Evolutionary conservation across 75 land plant genomes (phyloP).

Genomic region (Ceratopteris richardii): DNA sequence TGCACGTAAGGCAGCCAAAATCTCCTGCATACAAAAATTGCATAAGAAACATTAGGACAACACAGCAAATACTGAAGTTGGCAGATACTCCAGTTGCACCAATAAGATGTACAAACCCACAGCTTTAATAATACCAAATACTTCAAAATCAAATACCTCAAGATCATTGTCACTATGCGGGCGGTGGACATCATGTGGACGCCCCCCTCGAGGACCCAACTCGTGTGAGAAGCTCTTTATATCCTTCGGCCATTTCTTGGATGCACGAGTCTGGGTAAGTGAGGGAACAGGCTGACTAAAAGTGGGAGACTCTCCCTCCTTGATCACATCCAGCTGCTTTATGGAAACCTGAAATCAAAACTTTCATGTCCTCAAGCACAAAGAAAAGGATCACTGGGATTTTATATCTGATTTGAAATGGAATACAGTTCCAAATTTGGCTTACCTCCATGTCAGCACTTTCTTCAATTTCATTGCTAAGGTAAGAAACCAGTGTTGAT

Average conservation of each 20-base stretch:
- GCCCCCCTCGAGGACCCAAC: slow-evolving; percentile 85
- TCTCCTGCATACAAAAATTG: slow-evolving; percentile 49
- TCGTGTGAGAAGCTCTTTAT: slow-evolving; percentile 98
- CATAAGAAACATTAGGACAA: neutral
- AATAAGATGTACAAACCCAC: no score
- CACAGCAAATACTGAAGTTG: no score
- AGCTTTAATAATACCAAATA: no score
- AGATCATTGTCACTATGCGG: slow-evolving; percentile 63
- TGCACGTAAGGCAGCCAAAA: slow-evolving; percentile 56
- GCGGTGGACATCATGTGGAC: slow-evolving; percentile 75
- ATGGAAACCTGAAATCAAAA: neutral
- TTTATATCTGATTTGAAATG: neutral
- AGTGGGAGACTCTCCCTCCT: slow-evolving; percentile 96
- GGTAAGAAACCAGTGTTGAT: neutral
- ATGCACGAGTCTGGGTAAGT: slow-evolving; percentile 75
- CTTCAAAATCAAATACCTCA: slow-evolving; percentile 42
- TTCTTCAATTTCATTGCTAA: slow-evolving; percentile 1
- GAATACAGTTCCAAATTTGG: neutral
- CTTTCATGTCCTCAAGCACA: no score
- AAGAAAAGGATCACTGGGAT: neutral
- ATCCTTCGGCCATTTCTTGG: slow-evolving; percentile 56
- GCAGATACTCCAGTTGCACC: no score
- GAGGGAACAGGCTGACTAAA: slow-evolving; percentile 83
- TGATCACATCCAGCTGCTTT: slow-evolving; percentile 44
- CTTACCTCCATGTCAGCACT: slow-evolving; percentile 1